phyloP scores from a whole-genome alignment of 2,329 filamentous ascomycete species.

The Neofusicoccum sp. region DNA sequence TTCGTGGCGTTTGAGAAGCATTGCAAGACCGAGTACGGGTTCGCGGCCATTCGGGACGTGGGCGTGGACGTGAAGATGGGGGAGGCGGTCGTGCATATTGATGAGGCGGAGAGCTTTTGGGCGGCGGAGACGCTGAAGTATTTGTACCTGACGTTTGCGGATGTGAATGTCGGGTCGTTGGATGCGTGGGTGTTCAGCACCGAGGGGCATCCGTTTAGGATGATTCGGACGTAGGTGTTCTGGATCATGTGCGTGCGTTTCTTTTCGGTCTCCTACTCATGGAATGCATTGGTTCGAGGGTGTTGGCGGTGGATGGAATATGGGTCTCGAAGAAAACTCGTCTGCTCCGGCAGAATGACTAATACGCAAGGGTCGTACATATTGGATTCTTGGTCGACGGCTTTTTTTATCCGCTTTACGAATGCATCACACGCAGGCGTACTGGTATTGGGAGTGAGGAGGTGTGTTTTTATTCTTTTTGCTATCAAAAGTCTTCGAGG shows the following conservation, averaged over 20 bases:
- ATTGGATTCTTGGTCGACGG: background rate
- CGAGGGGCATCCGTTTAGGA: slow-evolving; percentile 41
- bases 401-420: no score
- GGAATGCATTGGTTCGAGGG: no score
- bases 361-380: background rate
- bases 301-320: no score
- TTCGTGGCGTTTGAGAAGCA: slow-evolving; percentile 37
- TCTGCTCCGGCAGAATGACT: background rate
- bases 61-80: slow-evolving; percentile 21
- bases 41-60: slow-evolving; percentile 39
- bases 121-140: slow-evolving; percentile 43
- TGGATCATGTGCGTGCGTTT: background rate
- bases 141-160: slow-evolving; percentile 39
- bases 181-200: slow-evolving; percentile 47
- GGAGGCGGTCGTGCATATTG: slow-evolving; percentile 30
- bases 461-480: background rate
- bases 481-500: background rate
- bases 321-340: background rate
- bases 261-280: background rate
- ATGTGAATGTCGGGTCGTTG: slow-evolving; percentile 36
- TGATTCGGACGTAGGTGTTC: slow-evolving; percentile 28
- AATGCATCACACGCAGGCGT: background rate
- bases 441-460: background rate
- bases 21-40: slow-evolving; percentile 40
- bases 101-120: slow-evolving; percentile 41